Evolutionary conservation across 2,329 filamentous ascomycete genomes (phyloP).

Genomic region (Neurospora sp.): DNA sequence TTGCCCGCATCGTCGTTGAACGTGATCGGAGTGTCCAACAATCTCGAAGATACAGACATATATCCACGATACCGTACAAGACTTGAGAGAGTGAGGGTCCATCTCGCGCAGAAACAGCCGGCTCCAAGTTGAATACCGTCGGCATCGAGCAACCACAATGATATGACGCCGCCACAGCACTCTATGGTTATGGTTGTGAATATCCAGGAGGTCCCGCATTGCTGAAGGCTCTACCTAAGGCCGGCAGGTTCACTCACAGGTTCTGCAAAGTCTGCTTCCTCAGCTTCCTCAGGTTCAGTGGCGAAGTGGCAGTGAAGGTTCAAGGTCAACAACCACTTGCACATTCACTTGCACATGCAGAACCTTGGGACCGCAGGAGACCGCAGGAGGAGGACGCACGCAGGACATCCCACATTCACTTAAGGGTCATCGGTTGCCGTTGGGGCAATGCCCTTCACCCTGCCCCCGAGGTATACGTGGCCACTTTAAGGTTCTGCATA

Average conservation of each 20-base stretch:
- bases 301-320: not conserved
- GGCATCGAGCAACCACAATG: not conserved
- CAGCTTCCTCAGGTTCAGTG: not conserved
- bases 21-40: not conserved
- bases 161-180: not conserved
- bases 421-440: not conserved
- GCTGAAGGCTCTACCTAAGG: not conserved
- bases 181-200: not conserved
- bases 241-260: not conserved
- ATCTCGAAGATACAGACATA: not conserved
- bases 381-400: not conserved
- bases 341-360: not conserved
- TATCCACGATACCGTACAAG: not conserved
- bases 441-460: not conserved
- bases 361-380: not conserved
- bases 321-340: not conserved
- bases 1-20: not conserved
- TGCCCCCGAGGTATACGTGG: not conserved
- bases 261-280: not conserved
- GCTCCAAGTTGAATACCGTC: not conserved
- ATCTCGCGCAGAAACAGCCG: not conserved
- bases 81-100: not conserved
- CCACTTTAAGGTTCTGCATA: not conserved
- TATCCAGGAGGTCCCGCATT: not conserved
- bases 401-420: not conserved